A percentile compares a stretch with the other conserved stretches of the same genome.
Evolutionary conservation across 805 yeast genomes (phyloP).

Genomic region (Candida glaebosa): DNA sequence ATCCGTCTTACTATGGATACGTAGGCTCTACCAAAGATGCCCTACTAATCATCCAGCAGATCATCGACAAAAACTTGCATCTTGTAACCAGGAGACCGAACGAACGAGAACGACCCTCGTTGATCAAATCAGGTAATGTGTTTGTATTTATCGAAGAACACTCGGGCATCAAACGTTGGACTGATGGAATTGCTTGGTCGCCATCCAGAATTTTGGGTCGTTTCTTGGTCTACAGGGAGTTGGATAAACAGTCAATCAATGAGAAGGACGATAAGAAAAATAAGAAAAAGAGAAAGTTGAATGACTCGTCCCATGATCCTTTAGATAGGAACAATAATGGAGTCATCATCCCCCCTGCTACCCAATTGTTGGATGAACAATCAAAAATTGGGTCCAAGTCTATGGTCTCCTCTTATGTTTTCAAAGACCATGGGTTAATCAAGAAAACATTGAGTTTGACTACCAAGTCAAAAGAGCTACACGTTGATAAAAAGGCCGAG

Average conservation of each 20-base stretch:
- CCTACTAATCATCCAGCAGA: slow-evolving; percentile 74
- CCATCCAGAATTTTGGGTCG: slow-evolving; percentile 86
- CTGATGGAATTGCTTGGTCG: slow-evolving; percentile 94
- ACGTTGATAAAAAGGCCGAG: slow-evolving; percentile 20
- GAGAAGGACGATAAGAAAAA: slow-evolving; percentile 45
- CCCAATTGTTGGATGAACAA: not conserved
- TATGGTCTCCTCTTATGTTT: slow-evolving; percentile 56
- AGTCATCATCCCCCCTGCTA: not conserved
- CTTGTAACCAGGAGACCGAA: slow-evolving; percentile 77
- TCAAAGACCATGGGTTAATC: slow-evolving; percentile 69
- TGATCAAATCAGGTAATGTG: slow-evolving; percentile 74
- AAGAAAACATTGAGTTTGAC: slow-evolving; percentile 78
- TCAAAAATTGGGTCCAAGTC: slow-evolving; percentile 15
- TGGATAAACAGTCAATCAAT: slow-evolving; percentile 36
- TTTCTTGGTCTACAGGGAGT: slow-evolving; percentile 77
- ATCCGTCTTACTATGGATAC: slow-evolving; percentile 70
- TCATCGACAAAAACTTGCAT: slow-evolving; percentile 54
- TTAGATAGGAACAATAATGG: slow-evolving; percentile 5
- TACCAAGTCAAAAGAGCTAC: slow-evolving; percentile 31
- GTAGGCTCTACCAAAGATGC: slow-evolving; percentile 85
- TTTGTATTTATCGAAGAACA: slow-evolving; percentile 82
- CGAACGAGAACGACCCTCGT: slow-evolving; percentile 63
- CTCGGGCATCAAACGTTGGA: slow-evolving; percentile 89
- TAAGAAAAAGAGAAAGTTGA: slow-evolving; percentile 25
- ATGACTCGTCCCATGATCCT: slow-evolving; percentile 8